These are phyloP conservation scores for Rosellinia necatrix DNA, from an alignment of 2,329 filamentous ascomycete genomes.

Conservation along the genomic window DNA sequence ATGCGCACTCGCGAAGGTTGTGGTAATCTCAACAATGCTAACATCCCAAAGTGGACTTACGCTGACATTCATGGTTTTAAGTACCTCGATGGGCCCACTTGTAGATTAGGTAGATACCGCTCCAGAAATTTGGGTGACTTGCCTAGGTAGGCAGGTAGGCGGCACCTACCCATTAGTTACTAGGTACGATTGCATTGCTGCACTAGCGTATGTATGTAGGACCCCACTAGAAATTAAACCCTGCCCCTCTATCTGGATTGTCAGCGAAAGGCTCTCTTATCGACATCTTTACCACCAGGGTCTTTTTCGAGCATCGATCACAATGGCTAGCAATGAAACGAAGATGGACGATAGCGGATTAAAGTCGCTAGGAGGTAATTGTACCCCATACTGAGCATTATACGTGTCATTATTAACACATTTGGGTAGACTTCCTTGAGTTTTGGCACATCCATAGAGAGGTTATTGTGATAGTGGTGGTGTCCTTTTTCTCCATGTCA, in stretches of 20 bases:
- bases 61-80: too few relatives aligned
- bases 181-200: too few relatives aligned
- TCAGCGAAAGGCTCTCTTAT: conserved; percentile 12
- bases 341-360: conserved; percentile 3
- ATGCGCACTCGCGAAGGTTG: too few relatives aligned
- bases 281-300: background rate
- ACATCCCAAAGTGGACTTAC: too few relatives aligned
- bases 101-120: too few relatives aligned
- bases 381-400: background rate
- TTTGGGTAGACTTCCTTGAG: conserved; percentile 20
- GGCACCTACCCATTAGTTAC: too few relatives aligned
- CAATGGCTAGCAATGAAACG: conserved; percentile 14
- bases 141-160: too few relatives aligned
- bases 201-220: background rate
- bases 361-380: conserved; percentile 13
- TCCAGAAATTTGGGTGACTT: too few relatives aligned
- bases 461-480: conserved; percentile 18
- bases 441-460: conserved; percentile 28
- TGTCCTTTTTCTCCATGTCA: conserved; percentile 14
- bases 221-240: conserved; percentile 18
- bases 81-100: too few relatives aligned
- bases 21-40: too few relatives aligned
- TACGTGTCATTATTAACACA: conserved; percentile 1
- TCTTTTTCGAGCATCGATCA: conserved; percentile 7
- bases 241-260: conserved; percentile 16